These are phyloP conservation scores for Fraxinus velutina DNA, from an alignment of 305 asterid species.

Conservation along the genomic window DNA sequence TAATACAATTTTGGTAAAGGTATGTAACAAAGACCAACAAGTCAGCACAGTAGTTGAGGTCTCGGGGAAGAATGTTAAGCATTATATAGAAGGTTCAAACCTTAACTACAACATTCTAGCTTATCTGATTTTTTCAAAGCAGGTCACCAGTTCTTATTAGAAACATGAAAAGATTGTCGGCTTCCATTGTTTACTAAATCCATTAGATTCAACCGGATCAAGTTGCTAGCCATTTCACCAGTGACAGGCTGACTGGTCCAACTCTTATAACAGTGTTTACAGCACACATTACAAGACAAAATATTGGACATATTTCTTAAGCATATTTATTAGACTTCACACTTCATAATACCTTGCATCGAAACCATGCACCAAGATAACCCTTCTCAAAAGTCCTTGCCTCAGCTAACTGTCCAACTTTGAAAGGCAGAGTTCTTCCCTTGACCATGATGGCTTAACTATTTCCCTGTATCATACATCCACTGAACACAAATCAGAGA, in stretches of 20 bases:
- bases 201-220: neutral
- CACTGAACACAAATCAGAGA: neutral
- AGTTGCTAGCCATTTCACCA: neutral
- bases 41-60: neutral
- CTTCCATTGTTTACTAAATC: neutral
- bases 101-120: neutral
- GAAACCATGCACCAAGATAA: constrained; percentile 8
- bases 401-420: neutral
- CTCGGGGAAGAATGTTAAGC: neutral
- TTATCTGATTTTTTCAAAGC: neutral
- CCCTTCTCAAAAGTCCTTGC: neutral
- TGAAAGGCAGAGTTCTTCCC: neutral
- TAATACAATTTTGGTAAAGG: neutral
- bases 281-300: neutral
- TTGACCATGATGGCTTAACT: neutral
- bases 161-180: neutral
- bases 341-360: neutral
- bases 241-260: neutral
- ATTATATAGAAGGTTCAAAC: neutral
- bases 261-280: neutral
- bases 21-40: neutral
- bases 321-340: neutral
- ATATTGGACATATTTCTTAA: neutral
- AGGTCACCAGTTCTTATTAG: neutral
- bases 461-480: neutral